Evolutionary conservation across 2,329 filamentous ascomycete genomes (phyloP).

Genomic region (Zymoseptoria crescenta): DNA sequence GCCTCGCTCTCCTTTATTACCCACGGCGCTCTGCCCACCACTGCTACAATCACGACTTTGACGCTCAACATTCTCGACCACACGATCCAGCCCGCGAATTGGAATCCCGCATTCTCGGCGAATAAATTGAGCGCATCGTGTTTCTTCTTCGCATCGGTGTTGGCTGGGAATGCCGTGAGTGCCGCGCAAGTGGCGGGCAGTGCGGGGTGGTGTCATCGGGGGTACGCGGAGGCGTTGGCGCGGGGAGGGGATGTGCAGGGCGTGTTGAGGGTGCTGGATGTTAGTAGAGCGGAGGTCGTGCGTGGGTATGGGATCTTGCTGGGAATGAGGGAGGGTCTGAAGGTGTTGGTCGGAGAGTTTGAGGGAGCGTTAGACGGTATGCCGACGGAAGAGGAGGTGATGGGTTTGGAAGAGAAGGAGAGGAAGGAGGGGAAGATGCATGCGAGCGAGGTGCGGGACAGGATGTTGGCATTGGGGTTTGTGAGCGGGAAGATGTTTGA

Average conservation of each 20-base stretch:
- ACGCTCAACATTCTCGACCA: conserved; percentile 16
- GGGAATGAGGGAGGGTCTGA: conserved; percentile 6
- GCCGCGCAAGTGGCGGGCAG: conserved; percentile 3
- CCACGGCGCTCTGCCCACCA: conserved; percentile 6
- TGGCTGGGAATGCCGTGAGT: conserved; percentile 4
- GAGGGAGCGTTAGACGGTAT: conserved; percentile 2
- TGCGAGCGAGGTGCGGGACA: background rate
- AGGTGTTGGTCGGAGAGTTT: conserved; percentile 9
- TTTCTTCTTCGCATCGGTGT: conserved; percentile 13
- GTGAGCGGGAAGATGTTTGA: background rate
- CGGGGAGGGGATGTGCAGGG: background rate
- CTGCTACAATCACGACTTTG: conserved; percentile 9
- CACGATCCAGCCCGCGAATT: conserved; percentile 11
- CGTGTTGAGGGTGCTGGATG: conserved; percentile 3
- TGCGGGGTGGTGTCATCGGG: background rate
- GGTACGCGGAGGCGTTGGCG: conserved; percentile 3
- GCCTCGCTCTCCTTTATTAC: conserved; percentile 10
- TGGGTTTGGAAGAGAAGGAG: background rate
- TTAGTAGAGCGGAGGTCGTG: conserved; percentile 7
- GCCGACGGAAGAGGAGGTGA: conserved; percentile 1
- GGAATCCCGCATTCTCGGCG: conserved; percentile 9
- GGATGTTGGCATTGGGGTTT: background rate
- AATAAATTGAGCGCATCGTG: conserved; percentile 13
- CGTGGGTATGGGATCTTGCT: conserved; percentile 11
- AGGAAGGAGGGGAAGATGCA: background rate